Conservation (phyloP, 2,329 filamentous ascomycete genomes). For the Cladophialophora yegresii region DNA sequence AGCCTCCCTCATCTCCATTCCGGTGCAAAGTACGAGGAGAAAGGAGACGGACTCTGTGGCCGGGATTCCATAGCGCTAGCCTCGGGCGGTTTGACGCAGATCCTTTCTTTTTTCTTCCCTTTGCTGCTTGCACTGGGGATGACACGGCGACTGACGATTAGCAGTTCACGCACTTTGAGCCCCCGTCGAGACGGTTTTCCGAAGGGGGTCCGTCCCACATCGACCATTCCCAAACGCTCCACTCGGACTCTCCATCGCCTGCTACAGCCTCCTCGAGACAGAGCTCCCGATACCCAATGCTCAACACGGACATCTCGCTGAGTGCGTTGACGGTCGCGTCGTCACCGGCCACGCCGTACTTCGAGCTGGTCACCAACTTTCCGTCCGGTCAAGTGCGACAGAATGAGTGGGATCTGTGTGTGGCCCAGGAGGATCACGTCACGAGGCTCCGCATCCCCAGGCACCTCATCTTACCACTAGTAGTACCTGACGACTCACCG, state of each 20-base stretch:
- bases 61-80: not conserved
- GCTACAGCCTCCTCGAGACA: not conserved
- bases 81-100: not conserved
- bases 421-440: slow-evolving; percentile 24
- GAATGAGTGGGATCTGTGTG: slow-evolving; percentile 24
- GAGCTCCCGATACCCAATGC: not conserved
- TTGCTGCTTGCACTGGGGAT: not conserved
- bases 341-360: slow-evolving; percentile 15
- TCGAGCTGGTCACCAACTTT: slow-evolving; percentile 12
- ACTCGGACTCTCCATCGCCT: slow-evolving; percentile 1
- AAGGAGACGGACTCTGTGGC: not conserved
- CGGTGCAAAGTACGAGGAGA: not conserved
- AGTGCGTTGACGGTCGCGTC: not conserved
- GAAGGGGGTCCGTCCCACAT: not conserved
- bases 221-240: not conserved
- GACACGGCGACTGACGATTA: not conserved
- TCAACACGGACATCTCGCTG: slow-evolving; percentile 16
- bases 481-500: slow-evolving; percentile 26
- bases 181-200: not conserved
- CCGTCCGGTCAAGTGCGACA: not conserved
- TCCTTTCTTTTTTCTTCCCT: not conserved
- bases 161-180: not conserved
- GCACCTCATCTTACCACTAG: slow-evolving; percentile 29
- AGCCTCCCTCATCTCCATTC: not conserved
- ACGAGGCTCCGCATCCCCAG: slow-evolving; percentile 23